phyloP scores from a whole-genome alignment of 495 filamentous ascomycete genomes.

The Hypomontagnella submonticulosa region DNA sequence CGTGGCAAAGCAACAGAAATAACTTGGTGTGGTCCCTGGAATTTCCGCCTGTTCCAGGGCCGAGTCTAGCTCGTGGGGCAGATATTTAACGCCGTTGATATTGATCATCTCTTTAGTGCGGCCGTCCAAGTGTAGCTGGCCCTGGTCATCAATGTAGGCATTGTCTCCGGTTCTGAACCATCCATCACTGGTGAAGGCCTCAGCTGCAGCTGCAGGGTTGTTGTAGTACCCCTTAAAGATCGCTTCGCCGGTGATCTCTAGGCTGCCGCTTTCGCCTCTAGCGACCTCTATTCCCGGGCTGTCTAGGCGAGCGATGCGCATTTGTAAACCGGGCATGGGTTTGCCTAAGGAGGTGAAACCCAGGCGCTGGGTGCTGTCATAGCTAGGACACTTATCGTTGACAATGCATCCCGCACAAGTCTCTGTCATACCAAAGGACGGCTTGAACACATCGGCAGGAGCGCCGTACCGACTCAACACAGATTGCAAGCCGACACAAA shows the following conservation, averaged over 20 bases:
- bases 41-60: slow-evolving; percentile 50
- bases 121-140: slow-evolving; percentile 65
- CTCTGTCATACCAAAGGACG: slow-evolving; percentile 68
- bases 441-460: slow-evolving; percentile 52
- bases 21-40: slow-evolving; percentile 1
- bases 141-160: slow-evolving; percentile 59
- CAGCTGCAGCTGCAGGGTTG: slow-evolving; percentile 63
- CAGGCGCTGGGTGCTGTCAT: slow-evolving; percentile 43
- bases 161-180: slow-evolving; percentile 78
- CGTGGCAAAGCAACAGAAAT: slow-evolving; percentile 5
- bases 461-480: slow-evolving; percentile 51
- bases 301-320: slow-evolving; percentile 50
- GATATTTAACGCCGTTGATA: slow-evolving; percentile 64
- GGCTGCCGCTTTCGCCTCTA: slow-evolving; percentile 21
- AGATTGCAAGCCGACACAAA: slow-evolving; percentile 26
- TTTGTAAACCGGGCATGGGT: slow-evolving; percentile 54
- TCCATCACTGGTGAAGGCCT: slow-evolving; percentile 68
- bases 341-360: slow-evolving; percentile 55
- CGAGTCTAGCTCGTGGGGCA: slow-evolving; percentile 55
- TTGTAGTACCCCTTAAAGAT: slow-evolving; percentile 72
- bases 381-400: slow-evolving; percentile 50
- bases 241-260: slow-evolving; percentile 51
- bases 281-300: neutral
- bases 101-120: slow-evolving; percentile 69
- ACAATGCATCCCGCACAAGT: slow-evolving; percentile 63